Conservation (phyloP, 345 rosid genomes). For the Camelina laxa region DNA sequence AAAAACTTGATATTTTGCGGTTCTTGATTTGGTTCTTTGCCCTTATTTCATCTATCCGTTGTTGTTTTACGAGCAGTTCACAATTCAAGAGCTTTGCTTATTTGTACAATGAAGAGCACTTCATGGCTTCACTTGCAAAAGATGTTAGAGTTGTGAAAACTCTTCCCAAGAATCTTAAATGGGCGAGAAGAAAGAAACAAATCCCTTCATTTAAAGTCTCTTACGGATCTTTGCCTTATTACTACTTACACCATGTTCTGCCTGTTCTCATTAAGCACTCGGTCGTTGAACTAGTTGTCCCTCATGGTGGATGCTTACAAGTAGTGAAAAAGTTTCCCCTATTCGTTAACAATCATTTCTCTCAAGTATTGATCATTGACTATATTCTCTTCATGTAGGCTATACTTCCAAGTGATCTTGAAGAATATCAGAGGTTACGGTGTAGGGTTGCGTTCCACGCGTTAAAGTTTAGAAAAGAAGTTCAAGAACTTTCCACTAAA, state of each 20-base stretch:
- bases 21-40: slow-evolving; percentile 7
- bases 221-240: slow-evolving; percentile 79
- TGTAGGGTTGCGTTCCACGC: slow-evolving; percentile 95
- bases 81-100: slow-evolving; percentile 98
- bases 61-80: slow-evolving; percentile 59
- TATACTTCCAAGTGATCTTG: slow-evolving; percentile 73
- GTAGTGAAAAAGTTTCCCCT: slow-evolving; percentile 37
- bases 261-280: slow-evolving; percentile 84
- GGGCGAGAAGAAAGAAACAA: slow-evolving; percentile 81
- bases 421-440: slow-evolving; percentile 91
- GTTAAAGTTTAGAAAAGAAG: slow-evolving; percentile 77
- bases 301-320: slow-evolving; percentile 96
- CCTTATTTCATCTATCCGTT: slow-evolving; percentile 1
- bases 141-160: slow-evolving; percentile 84
- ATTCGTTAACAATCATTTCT: background rate
- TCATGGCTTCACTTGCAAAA: slow-evolving; percentile 72
- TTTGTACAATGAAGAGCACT: slow-evolving; percentile 86
- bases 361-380: background rate
- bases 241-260: slow-evolving; percentile 82
- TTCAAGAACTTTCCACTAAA: slow-evolving; percentile 84
- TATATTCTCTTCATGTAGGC: slow-evolving; percentile 53
- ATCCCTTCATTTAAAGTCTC: slow-evolving; percentile 89
- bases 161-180: slow-evolving; percentile 91
- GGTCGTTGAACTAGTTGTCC: slow-evolving; percentile 87
- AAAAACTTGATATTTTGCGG: background rate